These are phyloP conservation scores for Metschnikowia hibisci DNA, from an alignment of 805 yeast genomes.

Conservation along the genomic window DNA sequence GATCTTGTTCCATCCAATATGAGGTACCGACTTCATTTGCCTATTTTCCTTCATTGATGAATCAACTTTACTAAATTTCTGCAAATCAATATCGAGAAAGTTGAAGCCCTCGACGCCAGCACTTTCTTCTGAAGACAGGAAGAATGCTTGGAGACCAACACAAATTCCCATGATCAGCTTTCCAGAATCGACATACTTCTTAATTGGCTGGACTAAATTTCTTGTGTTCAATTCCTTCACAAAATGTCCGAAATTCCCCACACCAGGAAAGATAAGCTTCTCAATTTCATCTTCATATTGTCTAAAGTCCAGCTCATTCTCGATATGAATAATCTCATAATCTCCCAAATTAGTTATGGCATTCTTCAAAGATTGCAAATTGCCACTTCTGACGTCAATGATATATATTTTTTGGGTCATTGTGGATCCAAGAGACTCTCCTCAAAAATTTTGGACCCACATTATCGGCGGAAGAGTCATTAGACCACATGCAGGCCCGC, in stretches of 20 bases:
- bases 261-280: slow-evolving; percentile 85
- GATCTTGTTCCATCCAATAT: slow-evolving; percentile 89
- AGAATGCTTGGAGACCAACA: slow-evolving; percentile 90
- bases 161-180: slow-evolving; percentile 94
- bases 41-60: slow-evolving; percentile 22
- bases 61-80: slow-evolving; percentile 51
- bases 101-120: slow-evolving; percentile 51
- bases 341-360: slow-evolving; percentile 75
- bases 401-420: slow-evolving; percentile 49
- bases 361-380: slow-evolving; percentile 81
- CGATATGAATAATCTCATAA: slow-evolving; percentile 59
- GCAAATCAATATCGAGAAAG: slow-evolving; percentile 42
- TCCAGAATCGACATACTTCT: slow-evolving; percentile 66
- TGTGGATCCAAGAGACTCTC: neutral
- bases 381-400: slow-evolving; percentile 93
- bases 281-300: slow-evolving; percentile 40
- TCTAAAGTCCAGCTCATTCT: slow-evolving; percentile 52
- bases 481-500: neutral
- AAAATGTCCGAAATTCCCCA: slow-evolving; percentile 95
- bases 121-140: slow-evolving; percentile 71
- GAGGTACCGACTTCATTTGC: slow-evolving; percentile 79
- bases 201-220: slow-evolving; percentile 63
- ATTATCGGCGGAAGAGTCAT: slow-evolving; percentile 4
- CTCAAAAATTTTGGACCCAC: neutral
- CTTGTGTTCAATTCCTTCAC: slow-evolving; percentile 62